phyloP scores from a whole-genome alignment of 139 green algal genomes.

The Chlorella sp. region DNA sequence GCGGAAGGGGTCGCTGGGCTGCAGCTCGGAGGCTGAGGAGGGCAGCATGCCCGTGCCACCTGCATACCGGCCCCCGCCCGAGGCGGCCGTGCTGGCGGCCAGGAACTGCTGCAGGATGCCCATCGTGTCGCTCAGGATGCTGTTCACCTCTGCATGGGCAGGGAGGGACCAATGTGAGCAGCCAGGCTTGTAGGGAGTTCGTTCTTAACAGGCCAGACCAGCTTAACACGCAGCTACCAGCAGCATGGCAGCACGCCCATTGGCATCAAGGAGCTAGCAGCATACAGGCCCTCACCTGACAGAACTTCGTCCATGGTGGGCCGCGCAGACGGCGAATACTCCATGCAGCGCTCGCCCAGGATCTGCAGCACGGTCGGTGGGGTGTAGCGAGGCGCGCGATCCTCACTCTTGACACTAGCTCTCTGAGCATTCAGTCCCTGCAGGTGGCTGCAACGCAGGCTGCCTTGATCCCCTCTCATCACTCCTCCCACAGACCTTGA shows the following conservation, averaged over 20 bases:
- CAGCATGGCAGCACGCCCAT: background rate
- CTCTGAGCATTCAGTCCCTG: too few species aligned
- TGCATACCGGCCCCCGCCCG: background rate
- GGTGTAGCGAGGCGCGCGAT: background rate
- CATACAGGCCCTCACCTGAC: background rate
- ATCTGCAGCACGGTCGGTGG: background rate
- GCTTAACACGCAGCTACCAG: background rate
- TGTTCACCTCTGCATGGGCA: slow-evolving; percentile 35
- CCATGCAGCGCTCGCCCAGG: slow-evolving; percentile 46
- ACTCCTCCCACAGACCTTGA: slow-evolving; percentile 45
- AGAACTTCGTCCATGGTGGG: slow-evolving; percentile 52
- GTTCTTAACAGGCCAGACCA: background rate
- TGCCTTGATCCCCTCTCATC: too few species aligned
- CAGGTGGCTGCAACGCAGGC: too few species aligned
- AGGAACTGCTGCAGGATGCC: slow-evolving; percentile 50
- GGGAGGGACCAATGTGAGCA: background rate
- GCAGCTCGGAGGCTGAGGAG: background rate
- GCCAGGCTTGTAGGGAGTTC: background rate
- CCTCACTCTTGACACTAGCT: too few species aligned
- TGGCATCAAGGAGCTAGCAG: background rate
- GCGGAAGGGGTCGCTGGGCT: slow-evolving; percentile 15
- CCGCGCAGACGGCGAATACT: slow-evolving; percentile 9
- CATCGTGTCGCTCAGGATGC: slow-evolving; percentile 44
- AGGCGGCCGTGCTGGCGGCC: background rate
- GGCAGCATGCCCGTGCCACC: background rate